A percentile compares a stretch with the other conserved stretches of the same genome.
These are phyloP conservation scores for Apiospora pterosperma DNA, from an alignment of 2,329 filamentous ascomycete genomes.

Conservation along the genomic window DNA sequence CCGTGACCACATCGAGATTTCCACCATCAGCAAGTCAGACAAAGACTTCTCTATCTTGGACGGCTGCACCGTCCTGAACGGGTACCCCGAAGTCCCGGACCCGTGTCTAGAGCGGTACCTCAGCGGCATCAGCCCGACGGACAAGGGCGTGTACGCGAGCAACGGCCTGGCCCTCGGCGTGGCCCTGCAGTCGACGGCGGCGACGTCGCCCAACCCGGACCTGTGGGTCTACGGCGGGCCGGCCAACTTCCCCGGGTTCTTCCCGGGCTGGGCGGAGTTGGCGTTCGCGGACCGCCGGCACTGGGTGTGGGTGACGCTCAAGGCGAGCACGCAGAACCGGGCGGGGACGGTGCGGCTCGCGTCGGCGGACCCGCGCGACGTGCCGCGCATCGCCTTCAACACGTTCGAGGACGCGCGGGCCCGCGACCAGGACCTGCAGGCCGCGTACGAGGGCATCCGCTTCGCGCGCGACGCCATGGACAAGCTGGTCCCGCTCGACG, in stretches of 20 bases:
- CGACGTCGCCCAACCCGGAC: slow-evolving; percentile 43
- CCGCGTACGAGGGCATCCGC: slow-evolving; percentile 15
- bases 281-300: slow-evolving; percentile 7
- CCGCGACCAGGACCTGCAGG: slow-evolving; percentile 14
- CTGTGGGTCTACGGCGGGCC: slow-evolving; percentile 28
- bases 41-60: slow-evolving; percentile 1
- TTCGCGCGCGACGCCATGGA: slow-evolving; percentile 12
- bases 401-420: slow-evolving; percentile 11
- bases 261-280: slow-evolving; percentile 10
- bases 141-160: neutral
- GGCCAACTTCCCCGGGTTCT: slow-evolving; percentile 13
- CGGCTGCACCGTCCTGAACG: neutral
- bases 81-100: neutral
- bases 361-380: slow-evolving; percentile 16
- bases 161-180: slow-evolving; percentile 13
- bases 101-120: neutral
- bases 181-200: slow-evolving; percentile 12
- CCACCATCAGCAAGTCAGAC: slow-evolving; percentile 21
- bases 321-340: slow-evolving; percentile 20
- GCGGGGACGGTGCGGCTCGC: slow-evolving; percentile 18
- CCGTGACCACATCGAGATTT: slow-evolving; percentile 31
- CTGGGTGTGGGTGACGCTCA: slow-evolving; percentile 17
- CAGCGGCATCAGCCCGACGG: neutral
- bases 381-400: slow-evolving; percentile 15
- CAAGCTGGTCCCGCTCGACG: slow-evolving; percentile 15